phyloP scores from a whole-genome alignment of 331 rosid genomes.

The Quercus tomentella region DNA sequence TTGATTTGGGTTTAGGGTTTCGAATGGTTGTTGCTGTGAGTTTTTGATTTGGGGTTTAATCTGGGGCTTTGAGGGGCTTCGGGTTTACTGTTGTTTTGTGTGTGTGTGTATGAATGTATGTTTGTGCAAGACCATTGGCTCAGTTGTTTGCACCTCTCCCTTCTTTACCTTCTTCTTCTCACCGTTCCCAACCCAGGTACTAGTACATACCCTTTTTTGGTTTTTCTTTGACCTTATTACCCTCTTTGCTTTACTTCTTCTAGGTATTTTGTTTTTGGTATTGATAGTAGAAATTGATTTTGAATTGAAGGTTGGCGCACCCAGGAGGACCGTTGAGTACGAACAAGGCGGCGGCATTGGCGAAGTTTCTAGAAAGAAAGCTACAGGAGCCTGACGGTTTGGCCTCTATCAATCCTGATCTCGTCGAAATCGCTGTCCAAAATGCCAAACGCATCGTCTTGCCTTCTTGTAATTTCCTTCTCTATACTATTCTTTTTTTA shows the following conservation, averaged over 20 bases:
- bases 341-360: slow-evolving; percentile 90
- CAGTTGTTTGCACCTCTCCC: slow-evolving; percentile 98
- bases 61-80: no score
- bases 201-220: no score
- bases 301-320: slow-evolving; percentile 65
- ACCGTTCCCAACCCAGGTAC: slow-evolving; percentile 64
- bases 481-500: neutral
- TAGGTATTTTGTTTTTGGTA: neutral
- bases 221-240: neutral
- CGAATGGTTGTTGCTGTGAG: no score
- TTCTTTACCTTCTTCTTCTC: slow-evolving; percentile 29
- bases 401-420: slow-evolving; percentile 59
- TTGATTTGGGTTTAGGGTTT: no score
- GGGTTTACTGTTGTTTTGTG: no score
- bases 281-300: neutral
- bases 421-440: slow-evolving; percentile 67
- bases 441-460: slow-evolving; percentile 64
- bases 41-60: no score
- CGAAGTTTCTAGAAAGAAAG: slow-evolving; percentile 80
- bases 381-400: slow-evolving; percentile 72
- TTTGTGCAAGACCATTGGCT: no score
- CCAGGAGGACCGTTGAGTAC: slow-evolving; percentile 93
- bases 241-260: no score
- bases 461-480: slow-evolving; percentile 37
- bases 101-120: no score